Conservation (phyloP, 192 early-diverging fungal species). For the Linnemannia zychae region DNA sequence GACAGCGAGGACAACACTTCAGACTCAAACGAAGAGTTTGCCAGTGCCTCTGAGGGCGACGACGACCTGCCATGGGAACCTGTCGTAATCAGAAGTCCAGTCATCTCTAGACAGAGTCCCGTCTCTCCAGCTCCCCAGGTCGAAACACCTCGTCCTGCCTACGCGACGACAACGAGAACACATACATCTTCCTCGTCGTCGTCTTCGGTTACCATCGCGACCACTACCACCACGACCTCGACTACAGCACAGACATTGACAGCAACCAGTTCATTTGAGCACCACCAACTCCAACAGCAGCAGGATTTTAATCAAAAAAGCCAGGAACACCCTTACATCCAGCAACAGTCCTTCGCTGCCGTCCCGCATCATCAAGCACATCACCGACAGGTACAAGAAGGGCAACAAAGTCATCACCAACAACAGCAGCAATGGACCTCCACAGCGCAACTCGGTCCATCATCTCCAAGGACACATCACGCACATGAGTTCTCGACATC, state of each 20-base stretch:
- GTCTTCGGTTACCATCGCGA: not conserved
- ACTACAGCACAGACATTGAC: not conserved
- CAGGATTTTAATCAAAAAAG: not conserved
- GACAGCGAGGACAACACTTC: conserved; percentile 31
- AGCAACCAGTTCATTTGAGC: not conserved
- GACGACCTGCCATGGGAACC: conserved; percentile 55
- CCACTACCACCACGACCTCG: not conserved
- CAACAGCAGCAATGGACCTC: conserved; percentile 12
- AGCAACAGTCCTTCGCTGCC: not conserved
- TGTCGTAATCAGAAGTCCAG: conserved; percentile 36
- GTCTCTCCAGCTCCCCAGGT: not conserved
- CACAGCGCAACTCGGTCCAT: not conserved
- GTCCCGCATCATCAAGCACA: not conserved
- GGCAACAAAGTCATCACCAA: conserved; percentile 10
- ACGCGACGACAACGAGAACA: not conserved
- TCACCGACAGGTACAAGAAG: conserved; percentile 13
- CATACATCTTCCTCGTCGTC: not conserved
- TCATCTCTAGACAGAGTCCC: conserved; percentile 37
- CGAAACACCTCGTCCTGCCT: conserved; percentile 9
- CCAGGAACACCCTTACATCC: conserved; percentile 3
- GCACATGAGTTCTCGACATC: conserved; percentile 11
- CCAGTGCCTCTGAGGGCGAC: conserved; percentile 53
- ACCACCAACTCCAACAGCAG: not conserved
- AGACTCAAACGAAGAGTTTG: conserved; percentile 56
- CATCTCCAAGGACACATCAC: not conserved